phyloP scores from a whole-genome alignment of 2,329 filamentous ascomycete genomes.

The Incumbomyces lentus region DNA sequence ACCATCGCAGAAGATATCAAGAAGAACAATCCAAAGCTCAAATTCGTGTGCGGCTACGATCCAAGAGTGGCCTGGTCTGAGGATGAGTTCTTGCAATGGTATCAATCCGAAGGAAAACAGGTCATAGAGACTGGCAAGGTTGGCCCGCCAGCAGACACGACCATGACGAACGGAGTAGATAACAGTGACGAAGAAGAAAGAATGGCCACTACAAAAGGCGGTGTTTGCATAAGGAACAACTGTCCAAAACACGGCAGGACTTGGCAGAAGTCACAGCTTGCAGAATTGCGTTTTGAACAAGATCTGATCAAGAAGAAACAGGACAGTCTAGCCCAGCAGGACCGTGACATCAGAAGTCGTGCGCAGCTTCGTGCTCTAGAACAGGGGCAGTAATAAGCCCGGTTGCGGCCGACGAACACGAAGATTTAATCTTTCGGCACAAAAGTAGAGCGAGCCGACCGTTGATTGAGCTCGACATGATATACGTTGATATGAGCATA shows the following conservation, averaged over 20 bases:
- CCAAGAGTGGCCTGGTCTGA: conserved; percentile 37
- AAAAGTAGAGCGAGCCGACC: no score
- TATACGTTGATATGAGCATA: no score
- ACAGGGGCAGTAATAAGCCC: background rate
- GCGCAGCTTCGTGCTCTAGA: conserved; percentile 13
- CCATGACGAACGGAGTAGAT: conserved; percentile 19
- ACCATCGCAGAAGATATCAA: conserved; percentile 34
- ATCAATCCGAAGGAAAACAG: conserved; percentile 29
- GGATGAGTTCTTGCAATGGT: conserved; percentile 39
- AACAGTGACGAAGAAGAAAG: conserved; percentile 21
- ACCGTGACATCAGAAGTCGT: conserved; percentile 14
- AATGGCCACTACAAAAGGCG: conserved; percentile 28
- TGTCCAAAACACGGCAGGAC: conserved; percentile 37
- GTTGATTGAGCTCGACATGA: no score
- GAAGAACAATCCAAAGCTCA: conserved; percentile 35
- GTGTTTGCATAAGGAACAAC: conserved; percentile 38
- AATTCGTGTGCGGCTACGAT: conserved; percentile 41
- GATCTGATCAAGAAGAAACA: conserved; percentile 16
- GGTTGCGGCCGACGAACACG: no score
- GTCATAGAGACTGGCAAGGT: conserved; percentile 17
- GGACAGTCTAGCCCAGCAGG: conserved; percentile 10
- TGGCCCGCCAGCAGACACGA: conserved; percentile 28
- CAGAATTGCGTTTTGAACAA: conserved; percentile 25
- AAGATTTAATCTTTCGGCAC: no score
- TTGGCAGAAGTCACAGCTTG: conserved; percentile 25